Conservation (phyloP, 139 green algal genomes). For the Klebsormidium nitens region DNA sequence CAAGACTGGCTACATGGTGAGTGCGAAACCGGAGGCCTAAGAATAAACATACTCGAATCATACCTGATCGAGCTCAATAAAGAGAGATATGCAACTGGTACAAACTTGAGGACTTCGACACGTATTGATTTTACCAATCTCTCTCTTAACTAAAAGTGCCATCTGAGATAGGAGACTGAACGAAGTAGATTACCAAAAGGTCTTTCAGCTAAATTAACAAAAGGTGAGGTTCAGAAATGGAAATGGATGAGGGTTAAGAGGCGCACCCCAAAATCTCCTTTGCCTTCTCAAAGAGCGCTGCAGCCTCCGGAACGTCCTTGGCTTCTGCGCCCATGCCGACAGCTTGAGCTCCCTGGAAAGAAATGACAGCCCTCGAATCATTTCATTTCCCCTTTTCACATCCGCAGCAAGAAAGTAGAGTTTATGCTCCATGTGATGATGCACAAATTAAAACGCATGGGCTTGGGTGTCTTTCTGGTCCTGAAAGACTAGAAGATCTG, state of each 20-base stretch:
- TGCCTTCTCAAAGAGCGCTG: constrained; percentile 87
- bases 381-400: too few relatives aligned
- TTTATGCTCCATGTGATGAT: background rate
- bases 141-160: too few relatives aligned
- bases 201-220: background rate
- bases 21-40: too few relatives aligned
- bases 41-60: too few relatives aligned
- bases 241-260: background rate
- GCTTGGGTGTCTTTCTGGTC: background rate
- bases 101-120: too few relatives aligned
- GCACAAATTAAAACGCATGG: background rate
- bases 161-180: too few relatives aligned
- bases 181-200: too few relatives aligned
- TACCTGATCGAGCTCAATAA: too few relatives aligned
- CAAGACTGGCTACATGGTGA: too few relatives aligned
- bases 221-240: background rate
- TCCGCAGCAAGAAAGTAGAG: constrained; percentile 42
- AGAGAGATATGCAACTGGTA: too few relatives aligned
- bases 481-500: background rate
- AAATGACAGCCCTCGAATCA: too few relatives aligned
- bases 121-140: too few relatives aligned
- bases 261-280: constrained; percentile 80
- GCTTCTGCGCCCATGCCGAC: constrained; percentile 73
- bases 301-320: constrained; percentile 72
- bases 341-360: constrained; percentile 46